A percentile compares a stretch with the other conserved stretches of the same genome.
Evolutionary conservation across 352 stramenopile genomes (phyloP).

Genomic region (Phytophthora crassamura): DNA sequence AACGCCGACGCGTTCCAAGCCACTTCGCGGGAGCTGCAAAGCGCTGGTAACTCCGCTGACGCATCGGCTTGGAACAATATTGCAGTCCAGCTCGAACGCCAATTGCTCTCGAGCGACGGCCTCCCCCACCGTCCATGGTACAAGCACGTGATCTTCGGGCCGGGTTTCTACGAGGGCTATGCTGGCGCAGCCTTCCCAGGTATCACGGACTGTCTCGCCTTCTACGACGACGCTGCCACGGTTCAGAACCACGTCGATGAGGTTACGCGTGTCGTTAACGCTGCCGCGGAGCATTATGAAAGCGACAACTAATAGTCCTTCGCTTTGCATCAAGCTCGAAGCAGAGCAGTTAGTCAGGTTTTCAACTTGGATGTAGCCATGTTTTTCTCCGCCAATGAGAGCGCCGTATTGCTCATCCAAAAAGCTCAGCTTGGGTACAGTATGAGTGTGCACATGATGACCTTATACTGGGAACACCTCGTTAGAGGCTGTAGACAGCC

Average conservation of each 20-base stretch:
- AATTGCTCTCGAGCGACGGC: conserved; percentile 45
- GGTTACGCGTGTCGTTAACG: conserved; percentile 31
- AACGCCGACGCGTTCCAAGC: conserved; percentile 42
- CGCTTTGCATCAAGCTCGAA: no score
- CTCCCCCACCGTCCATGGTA: conserved; percentile 54
- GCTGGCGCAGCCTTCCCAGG: conserved; percentile 46
- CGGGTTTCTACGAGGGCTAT: conserved; percentile 28
- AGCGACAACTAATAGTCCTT: no score
- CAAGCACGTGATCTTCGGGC: conserved; percentile 39
- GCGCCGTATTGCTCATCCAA: no score
- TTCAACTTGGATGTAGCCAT: no score
- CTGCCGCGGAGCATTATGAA: conserved; percentile 26
- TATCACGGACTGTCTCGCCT: conserved; percentile 44
- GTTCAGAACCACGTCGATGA: conserved; percentile 46
- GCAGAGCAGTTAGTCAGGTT: no score
- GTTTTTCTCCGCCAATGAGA: no score
- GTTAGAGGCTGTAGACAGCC: no score
- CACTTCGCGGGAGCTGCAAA: background rate
- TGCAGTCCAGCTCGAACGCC: conserved; percentile 31
- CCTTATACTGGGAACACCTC: no score
- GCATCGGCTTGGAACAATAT: conserved; percentile 9
- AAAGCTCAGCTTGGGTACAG: no score
- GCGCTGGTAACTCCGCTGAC: background rate
- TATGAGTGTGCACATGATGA: no score
- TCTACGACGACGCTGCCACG: conserved; percentile 35